Evolutionary conservation across 345 rosid species (phyloP), one percentile per base, ranked within the genome.

Genomic region (Conringia planisiliqua): DNA sequence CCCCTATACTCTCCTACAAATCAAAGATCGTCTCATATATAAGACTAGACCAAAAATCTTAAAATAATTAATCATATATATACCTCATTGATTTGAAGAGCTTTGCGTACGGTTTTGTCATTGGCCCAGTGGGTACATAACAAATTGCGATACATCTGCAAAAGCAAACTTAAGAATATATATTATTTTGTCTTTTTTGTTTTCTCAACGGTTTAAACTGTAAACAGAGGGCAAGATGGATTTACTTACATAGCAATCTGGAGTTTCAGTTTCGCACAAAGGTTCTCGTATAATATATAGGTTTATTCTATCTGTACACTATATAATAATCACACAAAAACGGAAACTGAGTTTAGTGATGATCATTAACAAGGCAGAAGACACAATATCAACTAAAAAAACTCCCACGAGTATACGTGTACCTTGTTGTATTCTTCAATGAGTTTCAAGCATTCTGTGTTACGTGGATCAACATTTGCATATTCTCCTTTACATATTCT

Each of bases 401-500:
- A 27, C 1, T 7, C 1, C 17, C 26, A 0, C n/a, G 11, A n/a
- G 0, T 2, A 3, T 30, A 3, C 13, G 29, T 42, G 3, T 39
- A 58, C 57, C 71, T 47, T 56, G 5, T 38, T 18, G 63, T 64
- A 77, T 24, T 54, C 64, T 46, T 55, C 69, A 16, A 83, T 0
- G 56, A 80, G 57, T 22, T 48, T 74, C 39, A 24, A 56, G 74
- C 97, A 90, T 42, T 80, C 79, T 17, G 7, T 24, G 43, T 84
- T 82, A 70, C 57, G 63, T 51, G 83, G 83, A 59, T 85, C 77
- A 56, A 65, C 57, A 35, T 43, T 8, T 3, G 0, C 0, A 33
- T 55, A 55, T 7, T 86, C 61, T 35, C 80, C 86, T 68, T 72
- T 58, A 68, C 97, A 90, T 18, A 32, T 80, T 32, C 20, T 29